Evolutionary conservation across 768 basidiomycete genomes (phyloP).

Genomic region (Megacollybia marginata): DNA sequence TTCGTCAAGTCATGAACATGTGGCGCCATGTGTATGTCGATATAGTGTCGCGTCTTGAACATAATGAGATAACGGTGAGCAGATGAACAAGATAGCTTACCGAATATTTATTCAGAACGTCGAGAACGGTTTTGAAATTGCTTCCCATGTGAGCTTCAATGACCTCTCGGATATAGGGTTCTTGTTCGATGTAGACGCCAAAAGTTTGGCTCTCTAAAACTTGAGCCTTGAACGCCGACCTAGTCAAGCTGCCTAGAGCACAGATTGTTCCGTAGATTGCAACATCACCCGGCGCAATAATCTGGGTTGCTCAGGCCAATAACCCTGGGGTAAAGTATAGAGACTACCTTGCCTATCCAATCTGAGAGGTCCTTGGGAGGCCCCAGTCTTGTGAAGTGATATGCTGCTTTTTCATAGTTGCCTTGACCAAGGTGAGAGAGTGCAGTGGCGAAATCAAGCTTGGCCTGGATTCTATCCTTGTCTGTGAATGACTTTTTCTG

Average conservation of each 20-base stretch:
- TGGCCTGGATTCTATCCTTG: constrained; percentile 63
- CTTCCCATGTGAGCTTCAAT: constrained; percentile 81
- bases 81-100: constrained; percentile 28
- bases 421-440: constrained; percentile 66
- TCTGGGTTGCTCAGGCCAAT: constrained; percentile 25
- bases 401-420: constrained; percentile 77
- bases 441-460: constrained; percentile 76
- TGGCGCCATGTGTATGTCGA: constrained; percentile 69
- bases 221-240: constrained; percentile 61
- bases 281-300: constrained; percentile 76
- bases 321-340: neutral
- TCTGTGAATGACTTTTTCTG: constrained; percentile 49
- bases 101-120: constrained; percentile 64
- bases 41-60: constrained; percentile 60
- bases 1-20: constrained; percentile 63
- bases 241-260: constrained; percentile 69
- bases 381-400: constrained; percentile 62
- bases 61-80: neutral
- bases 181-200: constrained; percentile 74
- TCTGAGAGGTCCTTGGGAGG: constrained; percentile 60
- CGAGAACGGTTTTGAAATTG: constrained; percentile 78
- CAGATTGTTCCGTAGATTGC: constrained; percentile 83
- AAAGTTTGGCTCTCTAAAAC: constrained; percentile 67
- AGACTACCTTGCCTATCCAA: constrained; percentile 65
- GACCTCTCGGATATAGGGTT: constrained; percentile 81